phyloP scores from a whole-genome alignment of 1,284 basidiomycete genomes.

The Pseudozyma flocculosa region DNA sequence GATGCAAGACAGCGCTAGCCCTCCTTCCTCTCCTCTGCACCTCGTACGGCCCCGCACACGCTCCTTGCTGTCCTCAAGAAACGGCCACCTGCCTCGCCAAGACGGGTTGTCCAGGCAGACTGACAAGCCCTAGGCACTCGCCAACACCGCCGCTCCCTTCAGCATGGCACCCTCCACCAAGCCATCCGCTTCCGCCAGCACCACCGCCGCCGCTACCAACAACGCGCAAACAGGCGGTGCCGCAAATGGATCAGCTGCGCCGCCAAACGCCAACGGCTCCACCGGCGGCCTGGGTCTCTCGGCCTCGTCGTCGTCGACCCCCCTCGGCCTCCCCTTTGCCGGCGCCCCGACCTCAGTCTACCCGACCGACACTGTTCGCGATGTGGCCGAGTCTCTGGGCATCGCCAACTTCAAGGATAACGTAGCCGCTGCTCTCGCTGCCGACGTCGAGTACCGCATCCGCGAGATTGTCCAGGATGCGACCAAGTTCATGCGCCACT shows the following conservation, averaged over 20 bases:
- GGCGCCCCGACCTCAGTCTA: conserved; percentile 46
- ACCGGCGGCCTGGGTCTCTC: conserved; percentile 27
- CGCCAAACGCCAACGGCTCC: conserved; percentile 6
- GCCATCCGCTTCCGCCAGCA: too few relatives aligned
- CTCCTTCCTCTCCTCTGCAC: too few relatives aligned
- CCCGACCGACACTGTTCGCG: conserved; percentile 59
- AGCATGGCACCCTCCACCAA: neutral
- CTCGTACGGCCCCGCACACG: too few relatives aligned
- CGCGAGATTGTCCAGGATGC: conserved; percentile 95
- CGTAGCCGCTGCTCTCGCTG: conserved; percentile 81
- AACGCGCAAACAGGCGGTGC: too few relatives aligned
- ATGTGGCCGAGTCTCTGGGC: conserved; percentile 85
- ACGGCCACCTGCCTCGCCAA: too few relatives aligned
- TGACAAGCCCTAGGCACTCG: too few relatives aligned
- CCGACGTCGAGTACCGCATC: conserved; percentile 94
- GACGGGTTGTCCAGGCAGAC: too few relatives aligned
- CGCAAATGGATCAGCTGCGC: too few relatives aligned
- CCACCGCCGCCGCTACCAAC: too few relatives aligned
- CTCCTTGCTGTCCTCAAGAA: too few relatives aligned
- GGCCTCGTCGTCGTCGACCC: conserved; percentile 12
- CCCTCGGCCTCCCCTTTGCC: conserved; percentile 17
- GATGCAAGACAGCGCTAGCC: too few relatives aligned
- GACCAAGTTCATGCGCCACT: conserved; percentile 92
- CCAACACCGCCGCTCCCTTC: neutral
- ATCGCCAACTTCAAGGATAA: conserved; percentile 76